These are phyloP conservation scores for Cladophialophora yegresii DNA, from an alignment of 2,329 filamentous ascomycete genomes.

Conservation along the genomic window DNA sequence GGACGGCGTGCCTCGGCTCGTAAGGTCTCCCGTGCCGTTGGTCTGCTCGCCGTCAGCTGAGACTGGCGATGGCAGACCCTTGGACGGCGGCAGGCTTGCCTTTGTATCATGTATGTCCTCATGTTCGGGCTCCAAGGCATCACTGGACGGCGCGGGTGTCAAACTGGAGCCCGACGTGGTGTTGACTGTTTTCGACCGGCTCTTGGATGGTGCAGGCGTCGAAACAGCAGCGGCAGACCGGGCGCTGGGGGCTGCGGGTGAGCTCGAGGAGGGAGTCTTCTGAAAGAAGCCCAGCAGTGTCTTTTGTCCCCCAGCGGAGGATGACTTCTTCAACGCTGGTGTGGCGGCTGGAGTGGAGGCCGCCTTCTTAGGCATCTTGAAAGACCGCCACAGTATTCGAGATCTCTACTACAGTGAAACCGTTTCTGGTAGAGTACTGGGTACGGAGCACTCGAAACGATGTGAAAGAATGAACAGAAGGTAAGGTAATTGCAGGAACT, in stretches of 20 bases:
- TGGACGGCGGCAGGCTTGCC: conserved; percentile 53
- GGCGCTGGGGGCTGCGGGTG: conserved; percentile 21
- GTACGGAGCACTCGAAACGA: not conserved
- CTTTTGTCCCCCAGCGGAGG: conserved; percentile 60
- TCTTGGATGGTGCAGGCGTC: conserved; percentile 42
- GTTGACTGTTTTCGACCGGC: conserved; percentile 51
- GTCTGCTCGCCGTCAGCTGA: conserved; percentile 47
- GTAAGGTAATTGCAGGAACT: not conserved
- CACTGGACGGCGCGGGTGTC: conserved; percentile 80
- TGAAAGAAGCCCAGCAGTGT: conserved; percentile 81
- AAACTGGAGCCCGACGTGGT: conserved; percentile 50
- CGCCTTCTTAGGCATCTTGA: conserved; percentile 45
- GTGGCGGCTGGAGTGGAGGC: conserved; percentile 39
- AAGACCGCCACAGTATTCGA: not conserved
- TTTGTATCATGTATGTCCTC: conserved; percentile 50
- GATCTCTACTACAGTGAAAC: not conserved
- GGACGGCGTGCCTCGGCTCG: conserved; percentile 68
- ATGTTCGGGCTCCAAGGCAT: conserved; percentile 68
- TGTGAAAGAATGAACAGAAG: not conserved
- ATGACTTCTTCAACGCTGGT: conserved; percentile 46
- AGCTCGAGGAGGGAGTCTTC: conserved; percentile 48
- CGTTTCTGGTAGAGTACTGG: not conserved
- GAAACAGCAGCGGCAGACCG: not conserved
- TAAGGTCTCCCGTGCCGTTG: conserved; percentile 37
- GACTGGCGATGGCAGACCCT: conserved; percentile 50